Conservation (phyloP, 495 filamentous ascomycete genomes). For the Bryoglossum gracile region DNA sequence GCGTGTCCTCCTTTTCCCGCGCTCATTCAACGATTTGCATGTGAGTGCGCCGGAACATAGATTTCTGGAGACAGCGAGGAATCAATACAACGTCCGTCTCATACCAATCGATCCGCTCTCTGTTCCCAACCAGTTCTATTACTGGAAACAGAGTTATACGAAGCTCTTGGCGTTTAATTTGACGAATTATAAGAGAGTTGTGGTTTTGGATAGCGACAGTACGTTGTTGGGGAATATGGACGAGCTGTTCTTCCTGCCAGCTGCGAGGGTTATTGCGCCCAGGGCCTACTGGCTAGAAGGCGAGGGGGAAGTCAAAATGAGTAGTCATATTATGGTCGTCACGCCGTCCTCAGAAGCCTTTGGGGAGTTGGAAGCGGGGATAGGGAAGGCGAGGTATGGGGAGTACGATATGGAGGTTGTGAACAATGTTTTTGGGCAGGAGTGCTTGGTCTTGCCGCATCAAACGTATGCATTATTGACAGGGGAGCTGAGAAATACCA, state of each 20-base stretch:
- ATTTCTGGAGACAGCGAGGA: slow-evolving; percentile 50
- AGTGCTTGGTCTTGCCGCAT: slow-evolving; percentile 68
- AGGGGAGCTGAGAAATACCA: slow-evolving; percentile 56
- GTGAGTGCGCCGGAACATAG: slow-evolving; percentile 42
- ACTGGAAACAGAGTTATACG: slow-evolving; percentile 56
- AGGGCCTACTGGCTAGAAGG: slow-evolving; percentile 65
- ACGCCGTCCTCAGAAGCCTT: slow-evolving; percentile 52
- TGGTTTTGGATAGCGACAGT: slow-evolving; percentile 63
- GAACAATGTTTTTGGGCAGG: slow-evolving; percentile 60
- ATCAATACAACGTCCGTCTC: slow-evolving; percentile 10
- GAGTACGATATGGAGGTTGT: slow-evolving; percentile 70
- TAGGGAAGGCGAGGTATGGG: slow-evolving; percentile 32
- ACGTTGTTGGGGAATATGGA: slow-evolving; percentile 59
- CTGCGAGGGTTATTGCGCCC: slow-evolving; percentile 53
- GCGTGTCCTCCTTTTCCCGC: slow-evolving; percentile 60
- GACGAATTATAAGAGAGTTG: slow-evolving; percentile 57
- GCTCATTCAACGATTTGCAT: slow-evolving; percentile 38
- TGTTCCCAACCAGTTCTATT: neutral
- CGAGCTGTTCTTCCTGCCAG: slow-evolving; percentile 66
- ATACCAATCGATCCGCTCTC: neutral
- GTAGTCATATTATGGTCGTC: slow-evolving; percentile 58
- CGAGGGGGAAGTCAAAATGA: slow-evolving; percentile 50
- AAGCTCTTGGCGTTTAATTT: slow-evolving; percentile 68
- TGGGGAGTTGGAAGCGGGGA: slow-evolving; percentile 41
- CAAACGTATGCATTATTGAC: slow-evolving; percentile 62